These are phyloP conservation scores for Lasiosphaeria miniovina DNA, from an alignment of 495 filamentous ascomycete genomes.

Conservation along the genomic window DNA sequence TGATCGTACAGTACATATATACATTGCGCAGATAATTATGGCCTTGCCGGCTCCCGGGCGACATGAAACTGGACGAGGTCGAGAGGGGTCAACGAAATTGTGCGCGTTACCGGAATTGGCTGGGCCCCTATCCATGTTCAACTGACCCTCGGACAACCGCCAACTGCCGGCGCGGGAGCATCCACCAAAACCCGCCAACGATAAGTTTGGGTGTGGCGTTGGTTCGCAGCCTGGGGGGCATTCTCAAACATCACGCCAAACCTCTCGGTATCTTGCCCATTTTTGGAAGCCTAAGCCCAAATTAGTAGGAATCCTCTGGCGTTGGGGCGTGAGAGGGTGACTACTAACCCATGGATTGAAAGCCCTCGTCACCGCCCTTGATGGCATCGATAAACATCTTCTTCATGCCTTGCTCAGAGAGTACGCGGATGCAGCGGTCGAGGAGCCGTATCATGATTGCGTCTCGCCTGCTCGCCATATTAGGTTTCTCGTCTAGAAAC, in stretches of 20 bases:
- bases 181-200: background rate
- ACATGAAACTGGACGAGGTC: background rate
- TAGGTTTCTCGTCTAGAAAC: conserved; percentile 30
- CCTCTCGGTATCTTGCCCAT: conserved; percentile 48
- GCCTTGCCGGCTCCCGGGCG: background rate
- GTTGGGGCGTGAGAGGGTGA: background rate
- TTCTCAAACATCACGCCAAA: conserved; percentile 39
- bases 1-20: background rate
- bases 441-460: conserved; percentile 46
- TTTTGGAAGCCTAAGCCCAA: conserved; percentile 42
- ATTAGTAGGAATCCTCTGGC: conserved; percentile 3
- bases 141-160: background rate
- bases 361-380: conserved; percentile 42
- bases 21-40: background rate
- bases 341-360: conserved; percentile 45
- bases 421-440: conserved; percentile 39
- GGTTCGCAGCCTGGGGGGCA: too few species aligned
- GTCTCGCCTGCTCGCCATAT: conserved; percentile 36
- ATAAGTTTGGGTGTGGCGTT: too few species aligned
- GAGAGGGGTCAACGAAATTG: background rate
- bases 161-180: background rate
- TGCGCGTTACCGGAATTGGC: background rate
- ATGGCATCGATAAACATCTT: conserved; percentile 46
- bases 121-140: background rate
- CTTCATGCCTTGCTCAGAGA: conserved; percentile 39